Evolutionary conservation across 2,329 filamentous ascomycete species (phyloP), one percentile per base, ranked within the genome.

Genomic region (Rutstroemia sp.): DNA sequence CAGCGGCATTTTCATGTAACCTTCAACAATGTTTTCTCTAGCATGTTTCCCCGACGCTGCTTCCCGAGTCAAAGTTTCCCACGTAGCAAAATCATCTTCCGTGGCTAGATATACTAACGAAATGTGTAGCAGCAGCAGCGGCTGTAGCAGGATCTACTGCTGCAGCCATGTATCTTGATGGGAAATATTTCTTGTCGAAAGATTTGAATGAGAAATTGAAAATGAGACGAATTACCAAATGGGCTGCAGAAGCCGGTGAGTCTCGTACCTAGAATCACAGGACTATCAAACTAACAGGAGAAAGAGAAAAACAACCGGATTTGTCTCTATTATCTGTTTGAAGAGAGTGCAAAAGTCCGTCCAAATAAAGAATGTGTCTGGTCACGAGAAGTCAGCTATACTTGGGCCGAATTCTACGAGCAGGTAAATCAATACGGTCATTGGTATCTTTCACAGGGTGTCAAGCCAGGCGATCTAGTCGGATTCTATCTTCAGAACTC

Each of bases 401-500:
- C 82, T 2, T 87, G 79, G 71, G 71, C 71, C 19, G 73, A 86
- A 61, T 68, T 79, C 0, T 78, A 81, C 54, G 73, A 76, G n/a
- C 75, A 76, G n/a, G 75, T 73, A 8, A 77, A 80, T 61, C 81
- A 81, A 63, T 87, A 80, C 61, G 84, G 77, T 0, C 76, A 83
- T 57, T 86, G 81, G 72, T 84, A 86, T 63, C 73, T 81, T 2
- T 69, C 76, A 1, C 72, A 80, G 30, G 83, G 81, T 4, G 78
- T 88, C 17, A 72, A 76, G 64, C 77, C 79, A 0, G 77, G 79
- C 3, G 77, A 87, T 37, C 72, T 87, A 2, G 83, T 88, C 0
- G 81, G 78, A 3, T 75, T 89, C 58, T 87, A 85, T 69, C 79
- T 88, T 69, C 78, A 76, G 64, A 89, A 89, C 68, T 80, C 81